Evolutionary conservation across 139 green algal species (phyloP), one percentile per base, ranked within the genome.

Genomic region (Asterochloris sp.): DNA sequence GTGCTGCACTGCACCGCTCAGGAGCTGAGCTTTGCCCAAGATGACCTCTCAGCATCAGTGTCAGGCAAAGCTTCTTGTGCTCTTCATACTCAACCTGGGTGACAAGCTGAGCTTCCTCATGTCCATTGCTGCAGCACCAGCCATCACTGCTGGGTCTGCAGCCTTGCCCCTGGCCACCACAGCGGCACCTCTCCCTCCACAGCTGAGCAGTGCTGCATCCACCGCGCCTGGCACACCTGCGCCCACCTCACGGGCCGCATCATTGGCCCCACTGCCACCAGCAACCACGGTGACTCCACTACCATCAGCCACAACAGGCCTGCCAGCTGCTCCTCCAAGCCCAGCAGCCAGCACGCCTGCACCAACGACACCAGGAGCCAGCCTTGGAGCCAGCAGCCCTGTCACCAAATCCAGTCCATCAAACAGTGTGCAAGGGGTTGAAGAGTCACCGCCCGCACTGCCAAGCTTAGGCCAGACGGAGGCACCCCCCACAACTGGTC

Each of bases 271-370:
- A 38, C 54, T 29, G 19, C 47, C 47, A 68, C 28, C 23, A 38
- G 73, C 28, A 27, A 78, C 28, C 8, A 16, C 73, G 17, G 13
- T 54, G 38, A 54, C 74, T 78, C 38, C 28, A 17, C 11, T 47
- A 27, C n/a, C 74, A 28, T 9, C 29, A 29, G 29, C 29, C 17
- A 78, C 74, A 62, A 26, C 29, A 63, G 10, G 17, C 16, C 11
- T 27, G 17, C 67, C 76, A 23, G 60, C 60, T 26, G 60, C 54
- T n/a, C 29, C 75, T 26, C 54, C 73, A 60, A 78, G 74, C 74
- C 74, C 38, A 29, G 64, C 74, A 78, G 74, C 74, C 74, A 78
- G 74, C 63, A 67, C 29, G 27, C 74, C 38, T 78, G 74, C 38
- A 16, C 38, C 6, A 54, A 54, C 6, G 38, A 54, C 38, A 54